Conservation (phyloP, 805 yeast species). For the Barnettozyma siamensis region DNA sequence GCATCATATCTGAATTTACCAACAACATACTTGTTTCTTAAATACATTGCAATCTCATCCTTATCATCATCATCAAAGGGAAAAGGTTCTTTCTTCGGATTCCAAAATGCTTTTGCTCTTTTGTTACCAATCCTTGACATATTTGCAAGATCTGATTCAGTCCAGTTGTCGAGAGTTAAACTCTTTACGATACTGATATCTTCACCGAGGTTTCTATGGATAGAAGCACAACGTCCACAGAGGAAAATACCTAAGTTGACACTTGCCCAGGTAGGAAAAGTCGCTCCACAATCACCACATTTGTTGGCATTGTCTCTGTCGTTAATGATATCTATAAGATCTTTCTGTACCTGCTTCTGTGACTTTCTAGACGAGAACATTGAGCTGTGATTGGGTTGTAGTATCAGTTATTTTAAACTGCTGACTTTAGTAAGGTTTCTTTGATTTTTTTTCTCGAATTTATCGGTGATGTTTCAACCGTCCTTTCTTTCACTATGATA, state of each 20-base stretch:
- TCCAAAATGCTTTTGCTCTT: constrained; percentile 58
- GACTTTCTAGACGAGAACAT: constrained; percentile 31
- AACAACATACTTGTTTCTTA: constrained; percentile 62
- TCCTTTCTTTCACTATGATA: too few relatives aligned
- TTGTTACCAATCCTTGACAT: constrained; percentile 51
- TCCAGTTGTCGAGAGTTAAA: constrained; percentile 69
- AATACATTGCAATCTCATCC: constrained; percentile 47
- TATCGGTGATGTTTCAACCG: too few relatives aligned
- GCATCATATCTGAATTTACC: constrained; percentile 44
- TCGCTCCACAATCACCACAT: constrained; percentile 74
- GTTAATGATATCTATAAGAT: constrained; percentile 56
- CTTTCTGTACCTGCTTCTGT: constrained; percentile 41
- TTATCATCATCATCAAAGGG: constrained; percentile 75
- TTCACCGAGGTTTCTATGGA: constrained; percentile 61
- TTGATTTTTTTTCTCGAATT: too few relatives aligned
- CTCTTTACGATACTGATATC: constrained; percentile 65
- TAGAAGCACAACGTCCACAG: constrained; percentile 81
- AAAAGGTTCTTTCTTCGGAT: constrained; percentile 58
- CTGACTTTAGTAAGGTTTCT: too few relatives aligned
- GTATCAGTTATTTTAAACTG: too few relatives aligned
- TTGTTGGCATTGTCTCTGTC: constrained; percentile 52
- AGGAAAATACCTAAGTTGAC: constrained; percentile 57
- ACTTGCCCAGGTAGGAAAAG: constrained; percentile 46
- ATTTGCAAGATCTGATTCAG: constrained; percentile 45
- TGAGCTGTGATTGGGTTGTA: background rate